These are phyloP conservation scores for Phytophthora ohioensis DNA, from an alignment of 352 stramenopile genomes.

Conservation along the genomic window DNA sequence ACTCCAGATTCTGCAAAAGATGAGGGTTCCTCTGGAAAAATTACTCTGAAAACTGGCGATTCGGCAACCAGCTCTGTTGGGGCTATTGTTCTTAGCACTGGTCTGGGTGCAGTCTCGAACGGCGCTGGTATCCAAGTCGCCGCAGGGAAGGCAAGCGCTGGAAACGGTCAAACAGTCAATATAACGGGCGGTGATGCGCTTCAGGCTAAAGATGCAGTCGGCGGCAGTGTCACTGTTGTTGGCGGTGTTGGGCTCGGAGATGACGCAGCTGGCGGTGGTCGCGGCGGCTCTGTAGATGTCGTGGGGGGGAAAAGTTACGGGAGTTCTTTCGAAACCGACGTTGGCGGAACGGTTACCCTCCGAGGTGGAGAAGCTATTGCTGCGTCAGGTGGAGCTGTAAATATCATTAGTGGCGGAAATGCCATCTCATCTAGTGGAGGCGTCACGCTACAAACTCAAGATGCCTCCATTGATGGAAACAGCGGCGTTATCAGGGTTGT, in stretches of 20 bases:
- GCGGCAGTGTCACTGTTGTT: constrained; percentile 46
- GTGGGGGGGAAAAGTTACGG: constrained; percentile 59
- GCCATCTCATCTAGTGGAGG: constrained; percentile 57
- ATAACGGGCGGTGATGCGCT: constrained; percentile 54
- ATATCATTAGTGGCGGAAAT: constrained; percentile 56
- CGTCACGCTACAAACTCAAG: constrained; percentile 47
- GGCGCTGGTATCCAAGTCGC: constrained; percentile 50
- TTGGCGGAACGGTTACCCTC: constrained; percentile 53
- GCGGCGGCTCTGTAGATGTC: constrained; percentile 52
- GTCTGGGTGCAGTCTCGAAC: constrained; percentile 44
- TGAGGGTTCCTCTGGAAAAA: constrained; percentile 47
- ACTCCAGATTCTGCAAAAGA: constrained; percentile 48
- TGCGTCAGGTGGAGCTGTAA: constrained; percentile 56
- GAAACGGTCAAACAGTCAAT: constrained; percentile 46
- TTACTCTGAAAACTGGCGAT: constrained; percentile 52
- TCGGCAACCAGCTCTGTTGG: constrained; percentile 45
- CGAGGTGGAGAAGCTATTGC: constrained; percentile 48
- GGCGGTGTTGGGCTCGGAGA: constrained; percentile 50
- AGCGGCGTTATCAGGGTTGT: constrained; percentile 46
- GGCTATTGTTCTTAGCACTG: constrained; percentile 58
- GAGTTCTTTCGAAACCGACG: constrained; percentile 42
- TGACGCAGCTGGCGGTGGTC: constrained; percentile 50
- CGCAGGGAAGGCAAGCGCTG: constrained; percentile 46
- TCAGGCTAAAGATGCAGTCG: constrained; percentile 45
- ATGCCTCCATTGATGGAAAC: constrained; percentile 38